A percentile compares a stretch with the other conserved stretches of the same genome.
These are phyloP conservation scores for Blastomyces percursus DNA, from an alignment of 2,329 filamentous ascomycete genomes.

Conservation along the genomic window DNA sequence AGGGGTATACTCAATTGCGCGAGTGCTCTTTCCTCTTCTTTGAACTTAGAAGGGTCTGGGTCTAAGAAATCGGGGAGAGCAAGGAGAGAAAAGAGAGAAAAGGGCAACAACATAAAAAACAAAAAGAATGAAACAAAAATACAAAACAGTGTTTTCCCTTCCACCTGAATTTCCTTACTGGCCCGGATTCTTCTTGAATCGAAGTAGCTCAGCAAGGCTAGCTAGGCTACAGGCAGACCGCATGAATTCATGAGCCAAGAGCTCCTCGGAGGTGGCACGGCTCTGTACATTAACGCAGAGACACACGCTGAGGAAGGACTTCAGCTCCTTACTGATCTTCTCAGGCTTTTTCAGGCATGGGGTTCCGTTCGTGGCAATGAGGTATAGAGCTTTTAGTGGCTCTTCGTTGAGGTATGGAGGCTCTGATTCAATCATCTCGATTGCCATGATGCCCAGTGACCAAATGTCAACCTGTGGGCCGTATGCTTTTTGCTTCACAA, in stretches of 20 bases:
- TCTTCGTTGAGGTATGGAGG: conserved; percentile 97
- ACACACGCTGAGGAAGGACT: conserved; percentile 92
- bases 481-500: conserved; percentile 99
- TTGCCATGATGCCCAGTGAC: conserved; percentile 98
- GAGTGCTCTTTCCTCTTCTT: background rate
- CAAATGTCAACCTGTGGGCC: conserved; percentile 97
- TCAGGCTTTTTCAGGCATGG: conserved; percentile 96
- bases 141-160: background rate
- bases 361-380: conserved; percentile 96
- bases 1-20: background rate
- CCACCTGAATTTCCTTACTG: conserved; percentile 17
- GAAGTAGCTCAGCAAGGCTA: conserved; percentile 75
- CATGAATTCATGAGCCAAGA: conserved; percentile 86
- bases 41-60: background rate
- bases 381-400: conserved; percentile 88
- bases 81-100: background rate
- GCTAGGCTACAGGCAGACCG: conserved; percentile 76
- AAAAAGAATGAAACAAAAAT: background rate
- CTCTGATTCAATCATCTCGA: conserved; percentile 99
- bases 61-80: background rate
- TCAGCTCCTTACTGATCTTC: conserved; percentile 94
- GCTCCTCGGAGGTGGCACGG: conserved; percentile 79
- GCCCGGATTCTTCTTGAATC: conserved; percentile 45
- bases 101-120: background rate
- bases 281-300: conserved; percentile 94